Base-by-base conservation (phyloP, 331 rosid species). In the Cydonia oblonga region DNA sequence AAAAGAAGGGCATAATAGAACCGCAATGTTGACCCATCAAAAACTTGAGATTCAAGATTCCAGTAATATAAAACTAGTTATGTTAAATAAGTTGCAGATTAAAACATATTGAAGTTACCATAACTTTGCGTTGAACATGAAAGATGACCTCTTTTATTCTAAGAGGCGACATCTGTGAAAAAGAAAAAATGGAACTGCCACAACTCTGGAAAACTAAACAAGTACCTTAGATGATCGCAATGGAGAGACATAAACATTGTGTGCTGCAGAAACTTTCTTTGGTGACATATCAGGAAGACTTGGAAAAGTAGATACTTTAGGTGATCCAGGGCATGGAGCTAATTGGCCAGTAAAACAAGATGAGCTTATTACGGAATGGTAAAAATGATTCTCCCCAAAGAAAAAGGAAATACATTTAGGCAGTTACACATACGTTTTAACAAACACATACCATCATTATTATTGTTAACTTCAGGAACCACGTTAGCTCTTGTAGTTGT, bases 271-370 rank as follows among this genome's bases (percentile, higher is more conserved):
- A 42, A 93, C 97, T 78, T 93, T 93, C 84, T 93, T 93, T 5
- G 98, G 98, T 5, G 98, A 93, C 97, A 93, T 89, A 81, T 90
- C 98, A 13, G 97, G 98, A 72, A 93, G 96, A 76, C 88, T 89
- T 58, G 96, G 97, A 76, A 93, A 93, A 75, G 90, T 78, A 30
- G 97, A 87, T 82, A 89, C 82, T 79, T 91, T 89, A 16, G 98
- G 97, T 29, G 98, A 93, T 62, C 92, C 96, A 7, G 98, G 98
- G 75, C 93, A 86, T 66, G 84, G 92, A 72, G 84, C 97, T 85
- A 76, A 82, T 70, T 75, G 75, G 38, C 79, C 83, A 73, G 70
- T 18, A 78, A 68, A 71, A 74, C 24, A 78, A 73, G 46, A 69
- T 40, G 66, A 32, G 12, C 54, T 57, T 16, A 71, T 19, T 42